Conservation (phyloP, 106 monocot species). For the Acorus calamus region DNA sequence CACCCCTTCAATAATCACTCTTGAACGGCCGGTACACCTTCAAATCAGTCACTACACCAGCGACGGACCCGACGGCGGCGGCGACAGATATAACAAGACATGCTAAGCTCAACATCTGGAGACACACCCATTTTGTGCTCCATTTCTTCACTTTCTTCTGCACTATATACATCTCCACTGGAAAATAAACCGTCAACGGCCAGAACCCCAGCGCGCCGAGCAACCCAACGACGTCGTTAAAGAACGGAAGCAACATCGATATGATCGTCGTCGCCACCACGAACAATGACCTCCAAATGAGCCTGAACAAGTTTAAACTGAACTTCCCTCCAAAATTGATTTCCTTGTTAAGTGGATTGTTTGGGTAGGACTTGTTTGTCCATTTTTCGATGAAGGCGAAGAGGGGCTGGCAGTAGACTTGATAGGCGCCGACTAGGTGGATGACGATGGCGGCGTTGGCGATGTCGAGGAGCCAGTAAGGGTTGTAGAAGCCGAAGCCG, state of each 20-base stretch:
- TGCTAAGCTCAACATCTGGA: slow-evolving; percentile 60
- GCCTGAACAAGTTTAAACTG: slow-evolving; percentile 50
- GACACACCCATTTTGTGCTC: slow-evolving; percentile 67
- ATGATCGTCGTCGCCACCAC: slow-evolving; percentile 61
- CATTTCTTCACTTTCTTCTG: slow-evolving; percentile 52
- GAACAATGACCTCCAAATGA: slow-evolving; percentile 68
- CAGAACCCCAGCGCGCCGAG: slow-evolving; percentile 86
- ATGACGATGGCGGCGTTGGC: slow-evolving; percentile 80
- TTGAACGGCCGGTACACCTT: slow-evolving; percentile 69
- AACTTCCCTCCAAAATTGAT: neutral
- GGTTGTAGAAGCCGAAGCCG: slow-evolving; percentile 95
- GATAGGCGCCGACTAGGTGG: slow-evolving; percentile 94
- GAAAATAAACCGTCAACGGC: slow-evolving; percentile 90
- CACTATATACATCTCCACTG: slow-evolving; percentile 81
- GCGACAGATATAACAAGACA: slow-evolving; percentile 55
- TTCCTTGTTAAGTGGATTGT: neutral
- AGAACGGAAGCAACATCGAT: slow-evolving; percentile 88
- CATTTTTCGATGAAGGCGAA: slow-evolving; percentile 84
- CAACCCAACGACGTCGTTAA: slow-evolving; percentile 89
- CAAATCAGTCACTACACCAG: slow-evolving; percentile 55
- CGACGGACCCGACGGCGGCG: slow-evolving; percentile 61
- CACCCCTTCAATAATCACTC: slow-evolving; percentile 16
- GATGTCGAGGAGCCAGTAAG: slow-evolving; percentile 89
- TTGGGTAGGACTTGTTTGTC: slow-evolving; percentile 19
- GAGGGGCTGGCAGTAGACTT: slow-evolving; percentile 86